Evolutionary conservation across 1,284 basidiomycete species (phyloP), one percentile per base, ranked within the genome.

Genomic region (Amylostereum areolatum): DNA sequence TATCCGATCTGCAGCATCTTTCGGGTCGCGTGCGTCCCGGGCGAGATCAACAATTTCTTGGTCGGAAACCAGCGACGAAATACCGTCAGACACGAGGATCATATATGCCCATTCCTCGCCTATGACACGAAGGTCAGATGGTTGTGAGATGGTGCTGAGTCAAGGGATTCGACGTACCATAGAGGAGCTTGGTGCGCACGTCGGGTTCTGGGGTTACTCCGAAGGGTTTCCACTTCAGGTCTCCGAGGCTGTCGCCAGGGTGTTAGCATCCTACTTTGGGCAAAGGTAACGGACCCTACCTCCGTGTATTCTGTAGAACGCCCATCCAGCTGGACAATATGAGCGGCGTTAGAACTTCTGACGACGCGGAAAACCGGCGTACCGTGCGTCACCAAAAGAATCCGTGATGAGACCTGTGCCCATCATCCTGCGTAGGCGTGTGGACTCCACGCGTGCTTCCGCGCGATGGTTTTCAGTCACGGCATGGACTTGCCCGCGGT

Each of bases 201-300:
- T 97, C 92, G 3, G 97, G 96, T 66, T 99, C 96, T 30, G 90
- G 88, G 1, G 96, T 98, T 4, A 99, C 90, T 0, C 94, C 95
- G 52, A 87, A 87, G 31, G 78, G 81, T 65, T 97, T 98, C 73
- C 83, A 98, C 53, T 84, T 80, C 32, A 92, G 78, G 62, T 99
- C 97, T 31, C 96, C 96, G 47, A 99, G 78, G 50, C 91, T 92
- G 57, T 43, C 4, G 30, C 28, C 43, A 30, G 41, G 8, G 43
- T 31, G 18, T 18, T 18, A 18, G 18, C 18, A 18, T 18, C 18
- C 18, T 18, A 18, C 18, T 18, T 18, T 18, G 18, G 18, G 18
- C 18, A 18, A 18, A 18, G 18, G 18, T 18, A 18, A 18, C 18
- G 18, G 18, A 18, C 18, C 18, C 18, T 54, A 91, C 81, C 90